Percentiles rank a stretch among this genome's conserved stretches.
phyloP scores from a whole-genome alignment of 768 basidiomycete species.

The Galerina marginata region DNA sequence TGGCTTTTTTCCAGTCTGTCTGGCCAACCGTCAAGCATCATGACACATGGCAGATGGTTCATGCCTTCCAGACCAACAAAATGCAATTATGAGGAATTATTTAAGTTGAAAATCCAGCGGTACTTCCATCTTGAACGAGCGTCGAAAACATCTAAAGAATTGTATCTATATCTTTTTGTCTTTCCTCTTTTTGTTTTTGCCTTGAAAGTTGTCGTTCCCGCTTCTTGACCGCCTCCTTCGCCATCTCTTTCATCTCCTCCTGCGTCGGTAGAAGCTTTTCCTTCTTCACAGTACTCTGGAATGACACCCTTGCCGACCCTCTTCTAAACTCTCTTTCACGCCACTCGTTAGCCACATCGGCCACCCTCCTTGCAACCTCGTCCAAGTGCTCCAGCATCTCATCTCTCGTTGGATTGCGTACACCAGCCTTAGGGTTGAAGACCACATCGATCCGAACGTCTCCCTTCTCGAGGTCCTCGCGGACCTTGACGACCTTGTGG shows the following conservation, averaged over 20 bases:
- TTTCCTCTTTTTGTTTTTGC: neutral
- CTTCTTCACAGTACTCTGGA: conserved; percentile 43
- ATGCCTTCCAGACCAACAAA: no score
- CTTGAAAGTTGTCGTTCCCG: neutral
- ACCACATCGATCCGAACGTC: conserved; percentile 55
- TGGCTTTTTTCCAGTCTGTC: no score
- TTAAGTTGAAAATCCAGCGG: no score
- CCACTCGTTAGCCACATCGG: conserved; percentile 60
- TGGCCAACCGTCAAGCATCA: no score
- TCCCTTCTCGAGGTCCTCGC: conserved; percentile 64
- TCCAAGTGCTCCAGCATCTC: conserved; percentile 53
- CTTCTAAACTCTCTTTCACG: conserved; percentile 46
- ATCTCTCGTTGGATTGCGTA: conserved; percentile 36
- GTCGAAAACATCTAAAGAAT: no score
- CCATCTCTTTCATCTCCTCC: conserved; percentile 26
- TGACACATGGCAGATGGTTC: no score
- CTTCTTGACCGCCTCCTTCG: conserved; percentile 19
- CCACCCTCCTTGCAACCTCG: conserved; percentile 45
- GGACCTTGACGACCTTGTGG: conserved; percentile 68
- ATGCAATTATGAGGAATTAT: no score
- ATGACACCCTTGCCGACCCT: conserved; percentile 44
- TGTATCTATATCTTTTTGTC: neutral
- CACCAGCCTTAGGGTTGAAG: conserved; percentile 53
- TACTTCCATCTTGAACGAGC: no score
- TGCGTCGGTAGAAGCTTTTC: conserved; percentile 15